Evolutionary conservation across 2,329 filamentous ascomycete genomes (phyloP).

Genomic region (Thielaviopsis populi): DNA sequence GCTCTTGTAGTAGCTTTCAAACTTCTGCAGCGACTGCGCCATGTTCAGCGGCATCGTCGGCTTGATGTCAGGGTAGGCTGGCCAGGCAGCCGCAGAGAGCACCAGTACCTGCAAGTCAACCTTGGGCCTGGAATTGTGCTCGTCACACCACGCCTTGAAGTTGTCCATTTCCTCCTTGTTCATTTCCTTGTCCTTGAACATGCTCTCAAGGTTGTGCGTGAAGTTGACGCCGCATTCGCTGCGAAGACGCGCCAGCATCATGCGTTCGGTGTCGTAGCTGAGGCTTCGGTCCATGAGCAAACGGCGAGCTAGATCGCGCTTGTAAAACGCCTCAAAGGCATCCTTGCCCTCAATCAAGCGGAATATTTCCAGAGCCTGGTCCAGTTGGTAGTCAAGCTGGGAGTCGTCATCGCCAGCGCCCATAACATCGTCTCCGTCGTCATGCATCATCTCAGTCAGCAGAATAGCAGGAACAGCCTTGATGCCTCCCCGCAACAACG

Average conservation of each 20-base stretch:
- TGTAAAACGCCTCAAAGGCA: constrained; percentile 98
- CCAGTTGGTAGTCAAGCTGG: constrained; percentile 80
- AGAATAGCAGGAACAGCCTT: constrained; percentile 64
- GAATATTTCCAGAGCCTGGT: constrained; percentile 87
- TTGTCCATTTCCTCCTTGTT: constrained; percentile 84
- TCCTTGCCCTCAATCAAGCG: constrained; percentile 95
- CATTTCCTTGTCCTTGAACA: constrained; percentile 97
- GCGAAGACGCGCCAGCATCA: constrained; percentile 84
- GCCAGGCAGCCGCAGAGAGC: constrained; percentile 85
- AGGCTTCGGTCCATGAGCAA: constrained; percentile 85
- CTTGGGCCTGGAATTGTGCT: constrained; percentile 40
- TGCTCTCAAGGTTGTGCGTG: constrained; percentile 93
- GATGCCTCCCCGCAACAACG: constrained; percentile 70
- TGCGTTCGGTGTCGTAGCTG: constrained; percentile 86
- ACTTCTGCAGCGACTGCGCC: constrained; percentile 59
- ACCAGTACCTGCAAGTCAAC: constrained; percentile 61
- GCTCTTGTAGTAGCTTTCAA: constrained; percentile 70
- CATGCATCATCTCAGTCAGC: constrained; percentile 36
- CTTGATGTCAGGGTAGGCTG: constrained; percentile 62
- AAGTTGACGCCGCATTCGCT: constrained; percentile 88
- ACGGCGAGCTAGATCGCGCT: constrained; percentile 82
- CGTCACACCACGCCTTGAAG: constrained; percentile 48
- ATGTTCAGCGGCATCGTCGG: constrained; percentile 65
- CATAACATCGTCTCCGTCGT: constrained; percentile 35
- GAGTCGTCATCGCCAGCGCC: constrained; percentile 71